Conservation (phyloP, 2,329 filamentous ascomycete genomes). For the Rhynchosporium graminicola region DNA sequence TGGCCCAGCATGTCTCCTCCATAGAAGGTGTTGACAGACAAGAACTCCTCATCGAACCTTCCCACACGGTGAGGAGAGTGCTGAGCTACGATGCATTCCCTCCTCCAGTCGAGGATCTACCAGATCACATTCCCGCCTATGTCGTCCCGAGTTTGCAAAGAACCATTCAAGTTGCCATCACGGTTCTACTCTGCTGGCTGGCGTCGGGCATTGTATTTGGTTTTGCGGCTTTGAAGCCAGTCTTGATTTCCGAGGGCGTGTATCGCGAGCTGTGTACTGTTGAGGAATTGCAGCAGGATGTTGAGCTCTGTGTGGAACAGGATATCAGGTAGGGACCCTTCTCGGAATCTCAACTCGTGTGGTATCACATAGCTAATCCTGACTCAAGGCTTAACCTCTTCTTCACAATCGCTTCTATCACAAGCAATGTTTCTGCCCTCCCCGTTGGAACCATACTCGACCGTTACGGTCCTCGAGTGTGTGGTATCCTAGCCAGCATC, state of each 20-base stretch:
- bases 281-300: slow-evolving; percentile 17
- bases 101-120: slow-evolving; percentile 16
- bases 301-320: slow-evolving; percentile 22
- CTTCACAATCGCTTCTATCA: slow-evolving; percentile 23
- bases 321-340: slow-evolving; percentile 17
- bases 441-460: slow-evolving; percentile 21
- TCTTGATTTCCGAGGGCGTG: slow-evolving; percentile 20
- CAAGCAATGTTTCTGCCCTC: slow-evolving; percentile 21
- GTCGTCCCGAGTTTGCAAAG: background rate
- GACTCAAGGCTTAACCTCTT: slow-evolving; percentile 20
- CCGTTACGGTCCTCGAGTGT: slow-evolving; percentile 18
- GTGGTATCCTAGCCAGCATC: slow-evolving; percentile 20
- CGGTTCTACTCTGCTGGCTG: slow-evolving; percentile 18
- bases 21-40: slow-evolving; percentile 20
- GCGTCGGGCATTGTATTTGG: slow-evolving; percentile 24
- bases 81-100: slow-evolving; percentile 18
- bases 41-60: slow-evolving; percentile 10
- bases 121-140: slow-evolving; percentile 19
- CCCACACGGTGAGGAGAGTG: slow-evolving; percentile 9
- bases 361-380: background rate
- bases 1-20: slow-evolving; percentile 22
- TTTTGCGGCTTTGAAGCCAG: slow-evolving; percentile 22
- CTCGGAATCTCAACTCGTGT: background rate
- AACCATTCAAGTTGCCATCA: slow-evolving; percentile 17
- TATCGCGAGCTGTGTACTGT: slow-evolving; percentile 21